These are phyloP conservation scores for Alternaria consortialis DNA, from an alignment of 2,329 filamentous ascomycete genomes.

Conservation along the genomic window DNA sequence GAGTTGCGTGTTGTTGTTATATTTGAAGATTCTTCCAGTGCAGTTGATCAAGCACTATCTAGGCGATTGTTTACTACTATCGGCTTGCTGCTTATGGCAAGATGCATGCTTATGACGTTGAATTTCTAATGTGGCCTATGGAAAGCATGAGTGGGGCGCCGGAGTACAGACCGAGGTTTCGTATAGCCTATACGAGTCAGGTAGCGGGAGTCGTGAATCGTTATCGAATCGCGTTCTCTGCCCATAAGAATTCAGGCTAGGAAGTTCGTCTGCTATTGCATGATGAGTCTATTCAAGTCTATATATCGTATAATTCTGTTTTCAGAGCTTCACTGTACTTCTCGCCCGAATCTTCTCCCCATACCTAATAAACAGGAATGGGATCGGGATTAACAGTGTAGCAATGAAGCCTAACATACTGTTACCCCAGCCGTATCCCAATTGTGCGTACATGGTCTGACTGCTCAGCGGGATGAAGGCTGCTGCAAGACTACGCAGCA, in stretches of 20 bases:
- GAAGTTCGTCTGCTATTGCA: background rate
- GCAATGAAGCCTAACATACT: slow-evolving; percentile 49
- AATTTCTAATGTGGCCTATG: background rate
- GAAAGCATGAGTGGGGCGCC: background rate
- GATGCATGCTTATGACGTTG: slow-evolving; percentile 4
- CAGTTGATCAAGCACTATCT: background rate
- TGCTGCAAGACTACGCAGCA: slow-evolving; percentile 50
- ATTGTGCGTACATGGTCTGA: slow-evolving; percentile 49
- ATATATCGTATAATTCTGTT: background rate
- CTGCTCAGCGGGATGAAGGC: slow-evolving; percentile 53
- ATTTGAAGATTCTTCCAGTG: background rate
- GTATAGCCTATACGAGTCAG: slow-evolving; percentile 18
- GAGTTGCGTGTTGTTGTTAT: background rate
- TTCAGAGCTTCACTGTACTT: slow-evolving; percentile 41
- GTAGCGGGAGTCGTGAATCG: background rate
- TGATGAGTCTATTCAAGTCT: background rate
- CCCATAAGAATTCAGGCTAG: background rate
- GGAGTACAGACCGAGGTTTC: slow-evolving; percentile 12
- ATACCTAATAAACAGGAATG: slow-evolving; percentile 49
- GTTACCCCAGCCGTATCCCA: slow-evolving; percentile 55
- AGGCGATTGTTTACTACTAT: background rate
- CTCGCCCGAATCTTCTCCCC: slow-evolving; percentile 42
- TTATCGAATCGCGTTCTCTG: background rate
- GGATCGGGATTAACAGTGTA: slow-evolving; percentile 43
- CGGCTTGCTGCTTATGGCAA: background rate